Conservation (phyloP, 805 yeast species). For the Wickerhamomyces strasburgensis region DNA sequence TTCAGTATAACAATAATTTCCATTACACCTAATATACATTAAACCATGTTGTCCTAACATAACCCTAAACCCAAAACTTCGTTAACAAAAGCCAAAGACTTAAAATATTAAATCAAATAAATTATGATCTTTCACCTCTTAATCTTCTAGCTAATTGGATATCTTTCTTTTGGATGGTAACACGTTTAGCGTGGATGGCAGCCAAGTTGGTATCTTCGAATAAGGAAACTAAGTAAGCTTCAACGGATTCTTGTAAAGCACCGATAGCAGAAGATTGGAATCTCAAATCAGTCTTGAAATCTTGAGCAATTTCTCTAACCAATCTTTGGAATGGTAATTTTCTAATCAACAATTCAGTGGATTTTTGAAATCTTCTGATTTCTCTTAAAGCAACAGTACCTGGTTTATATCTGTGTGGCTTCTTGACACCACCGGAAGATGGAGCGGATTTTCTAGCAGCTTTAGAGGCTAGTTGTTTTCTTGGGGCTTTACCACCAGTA, state of each 20-base stretch:
- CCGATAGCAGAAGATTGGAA: conserved; percentile 96
- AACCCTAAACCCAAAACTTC: conserved; percentile 9
- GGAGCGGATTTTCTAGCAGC: conserved; percentile 92
- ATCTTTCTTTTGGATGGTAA: conserved; percentile 97
- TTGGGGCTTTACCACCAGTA: conserved; percentile 93
- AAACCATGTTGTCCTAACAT: conserved; percentile 14
- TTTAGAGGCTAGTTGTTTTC: conserved; percentile 86
- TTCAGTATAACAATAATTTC: not conserved
- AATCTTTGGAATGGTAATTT: conserved; percentile 96
- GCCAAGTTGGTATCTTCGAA: conserved; percentile 90
- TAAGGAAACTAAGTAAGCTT: conserved; percentile 91
- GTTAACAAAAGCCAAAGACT: no score
- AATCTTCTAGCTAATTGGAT: conserved; percentile 96
- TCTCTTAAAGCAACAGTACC: conserved; percentile 95
- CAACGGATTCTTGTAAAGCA: conserved; percentile 97
- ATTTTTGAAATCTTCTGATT: conserved; percentile 94
- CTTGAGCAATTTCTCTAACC: conserved; percentile 92
- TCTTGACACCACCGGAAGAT: conserved; percentile 87
- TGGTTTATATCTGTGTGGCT: conserved; percentile 94
- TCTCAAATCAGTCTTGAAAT: conserved; percentile 85
- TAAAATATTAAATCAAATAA: conserved; percentile 2
- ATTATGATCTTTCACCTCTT: conserved; percentile 90
- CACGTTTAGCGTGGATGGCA: conserved; percentile 98
- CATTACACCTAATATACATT: conserved; percentile 17
- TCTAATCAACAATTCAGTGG: conserved; percentile 90